Evolutionary conservation across 1,284 basidiomycete genomes (phyloP).

Genomic region (Cryptococcus deneoformans): DNA sequence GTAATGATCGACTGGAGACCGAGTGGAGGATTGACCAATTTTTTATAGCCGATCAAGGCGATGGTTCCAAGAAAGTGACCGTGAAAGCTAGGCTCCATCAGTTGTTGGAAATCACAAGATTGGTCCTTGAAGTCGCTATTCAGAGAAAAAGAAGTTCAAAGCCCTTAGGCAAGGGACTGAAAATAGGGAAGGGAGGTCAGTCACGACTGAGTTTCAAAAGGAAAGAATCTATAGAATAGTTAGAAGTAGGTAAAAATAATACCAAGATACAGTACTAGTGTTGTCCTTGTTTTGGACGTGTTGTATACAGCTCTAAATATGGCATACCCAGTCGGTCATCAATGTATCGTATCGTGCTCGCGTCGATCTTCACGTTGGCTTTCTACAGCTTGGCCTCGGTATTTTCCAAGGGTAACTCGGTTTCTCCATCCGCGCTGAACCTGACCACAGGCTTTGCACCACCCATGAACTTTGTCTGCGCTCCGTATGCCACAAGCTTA

Average conservation of each 20-base stretch:
- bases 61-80: conserved; percentile 4
- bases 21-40: background rate
- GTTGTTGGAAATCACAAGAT: conserved; percentile 7
- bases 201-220: conserved; percentile 4
- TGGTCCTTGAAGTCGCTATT: conserved; percentile 3
- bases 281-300: too few relatives aligned
- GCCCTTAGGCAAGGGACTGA: conserved; percentile 6
- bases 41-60: conserved; percentile 10
- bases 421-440: conserved; percentile 38
- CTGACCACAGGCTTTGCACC: conserved; percentile 18
- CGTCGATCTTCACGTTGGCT: too few relatives aligned
- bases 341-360: too few relatives aligned
- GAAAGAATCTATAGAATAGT: background rate
- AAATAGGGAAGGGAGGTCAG: conserved; percentile 11
- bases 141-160: conserved; percentile 3
- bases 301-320: too few relatives aligned
- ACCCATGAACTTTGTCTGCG: conserved; percentile 48
- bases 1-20: background rate
- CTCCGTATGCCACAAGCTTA: conserved; percentile 46
- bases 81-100: conserved; percentile 17
- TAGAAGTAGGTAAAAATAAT: background rate
- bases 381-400: conserved; percentile 17
- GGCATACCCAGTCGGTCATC: too few relatives aligned
- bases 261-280: too few relatives aligned
- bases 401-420: conserved; percentile 21